Evolutionary conservation across 805 yeast species (phyloP), one percentile per base, ranked within the genome.

Genomic region (Dipodascus geniculatus): DNA sequence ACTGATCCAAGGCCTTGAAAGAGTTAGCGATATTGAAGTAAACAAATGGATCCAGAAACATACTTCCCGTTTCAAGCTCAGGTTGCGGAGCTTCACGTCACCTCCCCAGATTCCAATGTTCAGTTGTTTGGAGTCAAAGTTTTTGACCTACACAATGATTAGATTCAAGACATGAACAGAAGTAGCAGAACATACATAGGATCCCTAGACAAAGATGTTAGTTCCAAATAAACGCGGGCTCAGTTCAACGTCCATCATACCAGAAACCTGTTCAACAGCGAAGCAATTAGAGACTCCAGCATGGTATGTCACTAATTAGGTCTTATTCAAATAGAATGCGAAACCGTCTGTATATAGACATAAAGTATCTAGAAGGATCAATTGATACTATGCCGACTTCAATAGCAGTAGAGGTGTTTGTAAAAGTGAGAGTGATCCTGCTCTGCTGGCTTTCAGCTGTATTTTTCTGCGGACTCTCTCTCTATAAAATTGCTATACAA

Each of bases 51-150:
- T 22, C 11, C 3, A 2, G 11, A 20, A 22, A 54, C 71, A 49
- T 55, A 69, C 73, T 65, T 90, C 97, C 57, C 85, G 84, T 69
- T 87, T 88, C 55, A 93, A 73, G 54, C 83, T 77, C 57, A 95
- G 76, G 65, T 90, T 82, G 57, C 76, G 77, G 53, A 93, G 73
- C 65, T 87, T 87, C 28, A 90, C 98, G 72, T 93, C 98, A 38
- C 99, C 99, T 62, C 89, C 81, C 96, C 98, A 90, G 33, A 93
- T 89, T 3, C 98, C 99, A 53, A 93, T 90, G 61, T 93, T 90
- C 63, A 93, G 72, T 64, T 93, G 96, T 60, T 86, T 87, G 17
- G 98, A 89, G 70, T 93, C 99, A 68, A 93, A 93, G 69, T 95
- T 87, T 70, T 95, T 96, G 50, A 38, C 44, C 91, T 89, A 67